Evolutionary conservation across 192 early-diverging fungal genomes (phyloP).

Genomic region (Podila horticola): DNA sequence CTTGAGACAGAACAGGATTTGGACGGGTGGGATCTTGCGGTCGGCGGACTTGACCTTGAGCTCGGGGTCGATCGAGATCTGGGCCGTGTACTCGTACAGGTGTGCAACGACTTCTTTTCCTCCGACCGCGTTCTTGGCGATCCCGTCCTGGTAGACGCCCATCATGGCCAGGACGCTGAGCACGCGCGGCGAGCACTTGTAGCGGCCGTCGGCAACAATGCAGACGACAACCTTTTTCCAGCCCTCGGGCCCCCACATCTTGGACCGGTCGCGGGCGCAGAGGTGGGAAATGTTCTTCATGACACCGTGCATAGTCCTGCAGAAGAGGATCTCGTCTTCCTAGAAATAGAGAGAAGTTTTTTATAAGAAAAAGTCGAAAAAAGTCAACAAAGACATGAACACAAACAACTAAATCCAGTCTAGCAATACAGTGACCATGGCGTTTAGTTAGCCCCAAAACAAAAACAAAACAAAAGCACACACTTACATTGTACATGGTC

Average conservation of each 20-base stretch:
- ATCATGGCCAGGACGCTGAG: constrained; percentile 75
- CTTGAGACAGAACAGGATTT: constrained; percentile 84
- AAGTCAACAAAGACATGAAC: too few species aligned
- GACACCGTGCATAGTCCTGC: constrained; percentile 87
- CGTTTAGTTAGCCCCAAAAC: not conserved
- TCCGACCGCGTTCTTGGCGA: constrained; percentile 72
- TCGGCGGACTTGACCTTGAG: constrained; percentile 59
- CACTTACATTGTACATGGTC: constrained; percentile 83
- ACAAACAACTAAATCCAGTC: not conserved
- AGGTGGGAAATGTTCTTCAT: constrained; percentile 89
- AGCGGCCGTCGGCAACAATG: constrained; percentile 82
- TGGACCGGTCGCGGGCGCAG: constrained; percentile 68
- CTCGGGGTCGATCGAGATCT: constrained; percentile 65
- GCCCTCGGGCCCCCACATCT: constrained; percentile 73
- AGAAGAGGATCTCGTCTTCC: constrained; percentile 93
- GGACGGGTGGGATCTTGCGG: constrained; percentile 69
- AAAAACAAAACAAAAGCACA: constrained; percentile 2
- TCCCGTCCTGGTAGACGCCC: constrained; percentile 82
- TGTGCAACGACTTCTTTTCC: constrained; percentile 71
- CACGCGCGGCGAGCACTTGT: constrained; percentile 71
- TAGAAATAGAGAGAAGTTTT: constrained; percentile 45
- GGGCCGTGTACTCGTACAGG: constrained; percentile 76
- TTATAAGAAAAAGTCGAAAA: not conserved
- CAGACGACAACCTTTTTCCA: constrained; percentile 87
- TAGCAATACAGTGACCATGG: not conserved